Evolutionary conservation across 495 filamentous ascomycete genomes (phyloP), one percentile per base, ranked within the genome.

Genomic region (Pyrenula massariospora): DNA sequence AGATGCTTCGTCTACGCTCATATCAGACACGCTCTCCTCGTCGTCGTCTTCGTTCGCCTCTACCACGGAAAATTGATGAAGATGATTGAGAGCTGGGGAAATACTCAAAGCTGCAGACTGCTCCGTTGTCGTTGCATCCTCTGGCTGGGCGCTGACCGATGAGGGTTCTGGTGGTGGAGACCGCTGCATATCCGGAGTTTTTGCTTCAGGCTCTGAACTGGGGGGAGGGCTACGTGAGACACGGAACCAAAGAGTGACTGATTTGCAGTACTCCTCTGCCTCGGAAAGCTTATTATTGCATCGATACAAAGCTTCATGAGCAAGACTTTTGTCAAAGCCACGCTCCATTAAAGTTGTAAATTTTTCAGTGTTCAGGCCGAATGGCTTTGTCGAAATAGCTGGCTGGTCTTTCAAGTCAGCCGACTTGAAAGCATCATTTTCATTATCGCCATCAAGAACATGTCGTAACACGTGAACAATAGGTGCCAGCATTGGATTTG

Each of bases 381-480:
- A 77, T 50, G 65, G 66, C 60, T 67, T 77, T 52, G 65, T 66
- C 25, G 66, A 57, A 25, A 56, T 58, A 63, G 65, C 73, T 31
- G 50, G 64, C 49, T 60, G 71, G 5, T 20, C n/a, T 19, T 52
- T 52, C 0, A 61, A 50, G 21, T 74, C 74, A 8, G 59, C 53
- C 54, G 69, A 54, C 54, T 65, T 61, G 63, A 77, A 76, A 12
- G 86, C 87, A 36, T 75, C 80, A 10, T 71, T 63, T 68, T 99
- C 94, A 53, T 79, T 73, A 56, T 94, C 88, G 48, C 82, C 86
- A 62, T 84, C 81, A 22, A 92, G 76, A 20, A 94, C 86, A 2
- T 79, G 85, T 55, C 87, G 85, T 56, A 99, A 72, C 36, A 96
- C 91, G 48, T 89, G 84, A 60, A 96, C 83, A 25, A 94, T 69